Evolutionary conservation across 2,329 filamentous ascomycete species (phyloP), one percentile per base, ranked within the genome.

Genomic region (Talaromyces sp.): DNA sequence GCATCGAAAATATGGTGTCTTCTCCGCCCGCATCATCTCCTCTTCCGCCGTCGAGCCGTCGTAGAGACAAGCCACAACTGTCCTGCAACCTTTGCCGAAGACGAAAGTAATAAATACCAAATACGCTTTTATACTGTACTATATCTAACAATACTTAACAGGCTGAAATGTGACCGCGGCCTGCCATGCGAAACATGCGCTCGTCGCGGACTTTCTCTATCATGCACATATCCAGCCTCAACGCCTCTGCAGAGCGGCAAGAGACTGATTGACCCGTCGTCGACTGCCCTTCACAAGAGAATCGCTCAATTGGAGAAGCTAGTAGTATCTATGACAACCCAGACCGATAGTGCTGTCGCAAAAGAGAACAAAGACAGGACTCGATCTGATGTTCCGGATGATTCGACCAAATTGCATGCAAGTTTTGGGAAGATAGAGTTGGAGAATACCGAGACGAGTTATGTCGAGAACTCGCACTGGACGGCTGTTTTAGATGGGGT

Each of bases 51-150:
- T 47, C 50, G 5, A 66, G 62, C 47, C 65, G 62, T 22, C 65
- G 65, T 52, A 66, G 65, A 45, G 65, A 66, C 50, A 66, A 66
- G 35, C 57, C 62, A 11, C 65, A 66, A 41, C 47, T 66, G 19
- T 66, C 65, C 4, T 66, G 65, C 41, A 65, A 60, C 8, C 52
- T 59, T 50, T 66, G 65, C 27, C 50, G 65, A 13, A 48, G 57
- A 56, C 61, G 62, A 45, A 66, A 66, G 65, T 66, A 59, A 19
- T 35, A 22, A 8, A 22, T 47, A 41, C 1, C n/a, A 13, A 6
- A 24, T 13, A 11, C 61, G 2, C 7, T n/a, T 9, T 37, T 11
- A 37, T 10, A 10, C 33, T 14, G 27, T 5, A 41, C 3, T 24
- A 1, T 19, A 39, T 22, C 19, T 56, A n/a, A 56, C 33, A 37